phyloP scores from a whole-genome alignment of 140 eudicot species.

The Anethum foeniculum region DNA sequence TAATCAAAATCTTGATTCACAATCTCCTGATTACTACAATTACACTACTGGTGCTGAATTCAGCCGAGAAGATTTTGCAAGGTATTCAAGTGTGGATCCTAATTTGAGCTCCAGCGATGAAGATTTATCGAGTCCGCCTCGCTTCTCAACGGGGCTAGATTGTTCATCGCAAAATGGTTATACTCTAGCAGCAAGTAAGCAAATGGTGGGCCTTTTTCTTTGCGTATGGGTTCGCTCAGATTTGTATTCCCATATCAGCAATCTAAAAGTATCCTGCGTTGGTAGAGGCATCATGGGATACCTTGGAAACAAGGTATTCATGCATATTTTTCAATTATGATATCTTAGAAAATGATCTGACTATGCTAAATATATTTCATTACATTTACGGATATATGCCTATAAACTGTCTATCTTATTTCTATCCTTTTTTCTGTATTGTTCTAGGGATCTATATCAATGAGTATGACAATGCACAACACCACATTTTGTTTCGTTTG shows the following conservation, averaged over 20 bases:
- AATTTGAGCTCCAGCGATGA: conserved; percentile 11
- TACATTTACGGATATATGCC: not conserved
- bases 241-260: conserved; percentile 34
- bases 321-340: not conserved
- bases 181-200: conserved; percentile 64
- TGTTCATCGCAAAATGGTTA: conserved; percentile 21
- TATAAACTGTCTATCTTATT: not conserved
- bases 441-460: conserved; percentile 70
- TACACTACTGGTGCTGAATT: conserved; percentile 23
- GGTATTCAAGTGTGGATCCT: conserved; percentile 16
- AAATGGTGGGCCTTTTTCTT: conserved; percentile 80
- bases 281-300: conserved; percentile 92
- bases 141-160: conserved; percentile 1
- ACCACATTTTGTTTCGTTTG: conserved; percentile 79
- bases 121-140: conserved; percentile 7
- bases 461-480: conserved; percentile 57
- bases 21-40: conserved; percentile 21
- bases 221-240: conserved; percentile 69
- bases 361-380: not conserved
- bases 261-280: conserved; percentile 70
- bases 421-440: not conserved
- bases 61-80: conserved; percentile 24
- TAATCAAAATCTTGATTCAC: conserved; percentile 17
- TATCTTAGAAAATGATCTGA: not conserved
- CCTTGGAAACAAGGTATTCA: conserved; percentile 78